These are phyloP conservation scores for Penicillium goetzii DNA, from an alignment of 495 filamentous ascomycete genomes.

Conservation along the genomic window DNA sequence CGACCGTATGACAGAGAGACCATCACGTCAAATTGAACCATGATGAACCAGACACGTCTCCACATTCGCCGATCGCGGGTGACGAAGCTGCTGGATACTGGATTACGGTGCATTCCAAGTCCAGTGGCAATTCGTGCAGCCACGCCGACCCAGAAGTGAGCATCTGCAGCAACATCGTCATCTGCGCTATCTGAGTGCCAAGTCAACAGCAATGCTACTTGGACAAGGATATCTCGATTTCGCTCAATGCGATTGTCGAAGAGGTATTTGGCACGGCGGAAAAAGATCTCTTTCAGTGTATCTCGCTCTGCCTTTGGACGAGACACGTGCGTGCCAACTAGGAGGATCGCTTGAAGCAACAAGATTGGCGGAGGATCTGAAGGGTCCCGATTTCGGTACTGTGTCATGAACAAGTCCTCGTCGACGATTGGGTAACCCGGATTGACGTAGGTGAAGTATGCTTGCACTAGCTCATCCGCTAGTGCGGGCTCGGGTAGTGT, in stretches of 20 bases:
- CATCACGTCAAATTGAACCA: constrained; percentile 54
- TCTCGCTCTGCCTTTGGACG: constrained; percentile 47
- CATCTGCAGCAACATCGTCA: constrained; percentile 53
- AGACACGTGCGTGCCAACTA: constrained; percentile 51
- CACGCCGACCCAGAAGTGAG: constrained; percentile 54
- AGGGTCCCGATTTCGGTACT: constrained; percentile 52
- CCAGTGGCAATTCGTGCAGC: constrained; percentile 54
- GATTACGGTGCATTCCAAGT: constrained; percentile 55
- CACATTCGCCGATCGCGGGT: constrained; percentile 50
- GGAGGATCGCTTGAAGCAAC: constrained; percentile 50
- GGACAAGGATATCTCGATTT: constrained; percentile 54
- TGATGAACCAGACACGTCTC: constrained; percentile 52
- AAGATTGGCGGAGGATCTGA: constrained; percentile 49
- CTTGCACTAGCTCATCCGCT: constrained; percentile 52
- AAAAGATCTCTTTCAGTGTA: constrained; percentile 51
- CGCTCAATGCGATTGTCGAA: constrained; percentile 55
- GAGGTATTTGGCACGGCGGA: constrained; percentile 52
- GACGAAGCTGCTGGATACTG: constrained; percentile 47
- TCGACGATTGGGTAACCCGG: constrained; percentile 51
- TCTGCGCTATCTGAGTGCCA: constrained; percentile 54
- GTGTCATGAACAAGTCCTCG: constrained; percentile 52
- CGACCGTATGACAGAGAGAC: constrained; percentile 54
- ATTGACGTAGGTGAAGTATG: constrained; percentile 51
- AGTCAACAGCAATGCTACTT: constrained; percentile 50
- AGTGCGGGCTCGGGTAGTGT: constrained; percentile 50